phyloP scores from a whole-genome alignment of 1,139 yeast genomes.

The Kurtzmaniella quercitrusa region DNA sequence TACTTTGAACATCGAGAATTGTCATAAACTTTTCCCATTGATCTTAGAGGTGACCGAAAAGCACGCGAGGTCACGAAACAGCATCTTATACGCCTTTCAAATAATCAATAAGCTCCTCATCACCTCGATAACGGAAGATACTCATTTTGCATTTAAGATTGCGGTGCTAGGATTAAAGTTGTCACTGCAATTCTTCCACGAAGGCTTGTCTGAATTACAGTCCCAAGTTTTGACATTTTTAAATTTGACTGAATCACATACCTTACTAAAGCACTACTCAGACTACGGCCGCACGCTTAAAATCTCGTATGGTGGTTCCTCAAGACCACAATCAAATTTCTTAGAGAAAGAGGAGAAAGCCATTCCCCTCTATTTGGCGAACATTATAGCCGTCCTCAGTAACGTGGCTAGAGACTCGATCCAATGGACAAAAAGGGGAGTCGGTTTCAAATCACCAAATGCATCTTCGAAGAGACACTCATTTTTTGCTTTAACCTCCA shows the following conservation, averaged over 20 bases:
- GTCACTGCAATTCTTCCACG: conserved; percentile 21
- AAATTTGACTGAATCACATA: conserved; percentile 23
- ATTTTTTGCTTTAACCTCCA: background rate
- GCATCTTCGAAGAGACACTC: background rate
- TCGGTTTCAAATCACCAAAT: background rate
- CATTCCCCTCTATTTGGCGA: background rate
- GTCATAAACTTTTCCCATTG: conserved; percentile 20
- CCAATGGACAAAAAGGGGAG: background rate
- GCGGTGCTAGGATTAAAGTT: conserved; percentile 28
- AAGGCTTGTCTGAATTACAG: conserved; percentile 29
- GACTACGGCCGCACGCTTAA: background rate
- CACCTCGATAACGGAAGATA: conserved; percentile 27
- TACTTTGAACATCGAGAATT: conserved; percentile 13
- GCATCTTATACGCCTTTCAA: conserved; percentile 23
- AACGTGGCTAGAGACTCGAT: background rate
- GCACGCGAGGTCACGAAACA: conserved; percentile 20
- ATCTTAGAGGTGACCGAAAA: conserved; percentile 15
- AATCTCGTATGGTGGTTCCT: background rate
- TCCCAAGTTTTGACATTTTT: conserved; percentile 33
- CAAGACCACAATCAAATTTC: background rate
- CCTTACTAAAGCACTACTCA: conserved; percentile 8
- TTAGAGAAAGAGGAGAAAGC: background rate
- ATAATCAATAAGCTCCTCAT: conserved; percentile 37
- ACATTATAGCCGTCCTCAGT: background rate
- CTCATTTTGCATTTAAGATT: conserved; percentile 24